These are phyloP conservation scores for Leccinum griseonigrum DNA, from an alignment of 1,284 basidiomycete genomes.

Conservation along the genomic window DNA sequence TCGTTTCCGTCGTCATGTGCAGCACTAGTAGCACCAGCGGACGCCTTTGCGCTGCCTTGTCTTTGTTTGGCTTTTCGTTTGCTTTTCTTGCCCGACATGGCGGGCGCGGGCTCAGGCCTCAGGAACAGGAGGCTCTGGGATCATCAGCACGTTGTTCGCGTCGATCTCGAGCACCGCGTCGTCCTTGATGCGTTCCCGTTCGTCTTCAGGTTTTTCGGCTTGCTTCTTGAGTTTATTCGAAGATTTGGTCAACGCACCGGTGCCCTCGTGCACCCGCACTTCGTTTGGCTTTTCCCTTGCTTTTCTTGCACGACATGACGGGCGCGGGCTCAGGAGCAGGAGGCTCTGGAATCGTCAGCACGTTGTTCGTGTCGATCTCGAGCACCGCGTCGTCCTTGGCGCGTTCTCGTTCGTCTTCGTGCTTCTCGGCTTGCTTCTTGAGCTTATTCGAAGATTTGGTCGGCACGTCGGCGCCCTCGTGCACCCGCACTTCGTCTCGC, in stretches of 20 bases:
- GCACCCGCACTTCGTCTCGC: constrained; percentile 66
- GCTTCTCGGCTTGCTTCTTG: constrained; percentile 60
- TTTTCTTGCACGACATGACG: constrained; percentile 13
- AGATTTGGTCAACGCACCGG: constrained; percentile 58
- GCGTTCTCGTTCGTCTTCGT: constrained; percentile 52
- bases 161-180: constrained; percentile 81
- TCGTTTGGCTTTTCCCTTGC: constrained; percentile 41
- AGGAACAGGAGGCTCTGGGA: constrained; percentile 20
- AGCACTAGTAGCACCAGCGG: constrained; percentile 2
- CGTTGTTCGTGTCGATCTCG: constrained; percentile 66
- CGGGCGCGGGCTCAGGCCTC: constrained; percentile 1
- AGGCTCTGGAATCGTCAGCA: constrained; percentile 39
- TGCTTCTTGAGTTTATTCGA: constrained; percentile 72
- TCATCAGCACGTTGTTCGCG: constrained; percentile 49
- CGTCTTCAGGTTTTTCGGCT: constrained; percentile 50
- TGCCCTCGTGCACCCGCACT: constrained; percentile 62
- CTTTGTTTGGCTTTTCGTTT: constrained; percentile 14
- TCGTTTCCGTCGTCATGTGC: constrained; percentile 36
- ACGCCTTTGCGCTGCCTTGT: constrained; percentile 5
- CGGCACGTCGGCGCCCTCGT: constrained; percentile 56
- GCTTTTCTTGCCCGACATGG: constrained; percentile 13
- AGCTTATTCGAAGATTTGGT: constrained; percentile 72
- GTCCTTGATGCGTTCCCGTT: constrained; percentile 55
- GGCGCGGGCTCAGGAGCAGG: constrained; percentile 6
- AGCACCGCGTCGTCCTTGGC: constrained; percentile 72